A percentile compares a stretch with the other conserved stretches of the same genome.
Conservation (phyloP, 495 filamentous ascomycete species). For the Annulohypoxylon moriforme region DNA sequence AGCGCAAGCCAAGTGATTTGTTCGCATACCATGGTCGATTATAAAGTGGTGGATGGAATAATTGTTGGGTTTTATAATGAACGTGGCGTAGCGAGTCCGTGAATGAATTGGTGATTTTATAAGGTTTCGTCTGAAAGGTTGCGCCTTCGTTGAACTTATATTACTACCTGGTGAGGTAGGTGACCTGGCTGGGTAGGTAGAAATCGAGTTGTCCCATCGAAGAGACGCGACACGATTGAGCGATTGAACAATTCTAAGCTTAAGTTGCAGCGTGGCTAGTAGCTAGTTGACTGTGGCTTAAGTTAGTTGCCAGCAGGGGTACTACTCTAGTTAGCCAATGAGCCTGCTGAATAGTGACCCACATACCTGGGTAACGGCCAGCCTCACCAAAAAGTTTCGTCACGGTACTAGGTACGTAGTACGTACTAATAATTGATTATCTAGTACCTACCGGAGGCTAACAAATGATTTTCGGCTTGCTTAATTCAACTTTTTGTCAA, state of each 20-base stretch:
- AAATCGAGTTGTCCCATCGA: slow-evolving; percentile 3
- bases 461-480: slow-evolving; percentile 15
- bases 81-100: neutral
- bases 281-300: neutral
- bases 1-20: neutral
- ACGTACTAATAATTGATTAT: too few relatives aligned
- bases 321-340: slow-evolving; percentile 12
- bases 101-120: neutral
- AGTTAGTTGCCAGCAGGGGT: neutral
- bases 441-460: too few relatives aligned
- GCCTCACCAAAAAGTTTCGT: slow-evolving; percentile 37
- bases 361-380: slow-evolving; percentile 19
- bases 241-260: slow-evolving; percentile 21
- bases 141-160: neutral
- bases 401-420: too few relatives aligned
- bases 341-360: neutral
- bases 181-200: slow-evolving; percentile 28
- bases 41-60: slow-evolving; percentile 1
- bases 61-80: slow-evolving; percentile 14
- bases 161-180: slow-evolving; percentile 24
- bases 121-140: neutral
- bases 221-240: slow-evolving; percentile 40
- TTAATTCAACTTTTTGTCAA: slow-evolving; percentile 30
- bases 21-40: slow-evolving; percentile 54
- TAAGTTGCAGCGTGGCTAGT: slow-evolving; percentile 2